phyloP scores from a whole-genome alignment of 768 basidiomycete genomes.

The Russula lepida region DNA sequence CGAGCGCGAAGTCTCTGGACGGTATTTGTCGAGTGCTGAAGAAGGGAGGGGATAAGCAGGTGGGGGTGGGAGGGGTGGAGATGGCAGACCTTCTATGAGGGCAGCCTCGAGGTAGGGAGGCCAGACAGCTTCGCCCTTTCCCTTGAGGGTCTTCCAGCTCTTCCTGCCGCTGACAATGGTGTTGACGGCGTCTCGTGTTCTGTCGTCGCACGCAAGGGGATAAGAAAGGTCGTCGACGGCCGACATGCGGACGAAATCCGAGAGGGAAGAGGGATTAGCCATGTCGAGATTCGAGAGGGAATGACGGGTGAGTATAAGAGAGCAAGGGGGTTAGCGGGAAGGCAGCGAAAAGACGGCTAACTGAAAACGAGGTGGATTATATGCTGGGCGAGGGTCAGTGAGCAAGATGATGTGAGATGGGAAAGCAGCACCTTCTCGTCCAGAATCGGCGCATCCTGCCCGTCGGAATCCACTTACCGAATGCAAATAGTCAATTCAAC shows the following conservation, averaged over 20 bases:
- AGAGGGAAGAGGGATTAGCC: conserved; percentile 20
- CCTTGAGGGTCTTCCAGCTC: conserved; percentile 67
- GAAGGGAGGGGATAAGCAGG: conserved; percentile 8
- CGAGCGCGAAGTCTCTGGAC: conserved; percentile 64
- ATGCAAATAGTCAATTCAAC: conserved; percentile 17
- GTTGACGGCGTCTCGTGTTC: conserved; percentile 47
- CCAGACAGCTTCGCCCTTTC: conserved; percentile 66
- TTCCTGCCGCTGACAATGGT: conserved; percentile 61
- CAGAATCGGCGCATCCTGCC: conserved; percentile 13
- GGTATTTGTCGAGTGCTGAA: conserved; percentile 61
- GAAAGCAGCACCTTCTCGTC: conserved; percentile 11
- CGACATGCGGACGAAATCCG: conserved; percentile 21
- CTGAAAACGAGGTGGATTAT: conserved; percentile 20
- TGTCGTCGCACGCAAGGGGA: conserved; percentile 18
- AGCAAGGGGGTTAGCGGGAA: conserved; percentile 6
- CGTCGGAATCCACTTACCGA: conserved; percentile 16
- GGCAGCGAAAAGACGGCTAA: conserved; percentile 10
- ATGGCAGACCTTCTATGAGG: conserved; percentile 54
- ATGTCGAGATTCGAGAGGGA: conserved; percentile 10
- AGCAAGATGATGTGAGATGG: conserved; percentile 14
- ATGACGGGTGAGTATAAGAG: conserved; percentile 11
- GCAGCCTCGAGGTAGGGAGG: conserved; percentile 72
- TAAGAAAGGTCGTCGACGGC: conserved; percentile 20
- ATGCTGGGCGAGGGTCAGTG: neutral
- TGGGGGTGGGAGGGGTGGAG: neutral